Evolutionary conservation across 208 protist species (phyloP), one percentile per base, ranked within the genome.

Genomic region (Baffinella frigidus): DNA sequence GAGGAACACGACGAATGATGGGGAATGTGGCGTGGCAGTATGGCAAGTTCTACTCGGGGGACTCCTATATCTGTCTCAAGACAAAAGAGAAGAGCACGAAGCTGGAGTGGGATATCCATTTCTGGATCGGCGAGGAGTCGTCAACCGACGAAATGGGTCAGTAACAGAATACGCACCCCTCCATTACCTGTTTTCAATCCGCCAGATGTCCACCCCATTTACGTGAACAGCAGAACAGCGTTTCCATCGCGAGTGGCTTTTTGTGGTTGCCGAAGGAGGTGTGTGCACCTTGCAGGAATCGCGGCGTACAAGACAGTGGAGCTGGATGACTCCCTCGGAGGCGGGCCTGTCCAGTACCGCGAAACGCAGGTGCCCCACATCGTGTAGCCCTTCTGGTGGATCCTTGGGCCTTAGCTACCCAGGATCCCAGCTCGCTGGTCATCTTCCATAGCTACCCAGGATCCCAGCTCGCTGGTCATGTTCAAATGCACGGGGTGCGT

Each of bases 251-350:
- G n/a, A n/a, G n/a, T n/a, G n/a, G n/a, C n/a, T n/a, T n/a, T n/a
- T n/a, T n/a, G n/a, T n/a, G n/a, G n/a, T n/a, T n/a, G n/a, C n/a
- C n/a, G n/a, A n/a, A n/a, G n/a, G n/a, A n/a, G n/a, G n/a, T n/a
- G n/a, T n/a, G n/a, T n/a, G n/a, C 56, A 30, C 56, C 24, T 64
- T 64, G 5, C 3, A 11, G 92, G 93, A n/a, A 91, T 90, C 43
- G 93, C 93, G 33, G 93, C 93, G 27, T 89, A 92, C 73, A 93
- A 93, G 51, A 91, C 93, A 14, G 93, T 94, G 0, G 93, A 94
- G 84, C 92, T 94, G 10, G 93, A 93, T 50, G 89, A 92, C 84
- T 93, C 71, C 39, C 80, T 93, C 2, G 92, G 92, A 5, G 92
- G 92, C 30, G 92, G 30, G 1, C 92, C 92, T n/a, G 45, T 93